Evolutionary conservation across 352 stramenopile species (phyloP).

Genomic region (Phytophthora lateralis): DNA sequence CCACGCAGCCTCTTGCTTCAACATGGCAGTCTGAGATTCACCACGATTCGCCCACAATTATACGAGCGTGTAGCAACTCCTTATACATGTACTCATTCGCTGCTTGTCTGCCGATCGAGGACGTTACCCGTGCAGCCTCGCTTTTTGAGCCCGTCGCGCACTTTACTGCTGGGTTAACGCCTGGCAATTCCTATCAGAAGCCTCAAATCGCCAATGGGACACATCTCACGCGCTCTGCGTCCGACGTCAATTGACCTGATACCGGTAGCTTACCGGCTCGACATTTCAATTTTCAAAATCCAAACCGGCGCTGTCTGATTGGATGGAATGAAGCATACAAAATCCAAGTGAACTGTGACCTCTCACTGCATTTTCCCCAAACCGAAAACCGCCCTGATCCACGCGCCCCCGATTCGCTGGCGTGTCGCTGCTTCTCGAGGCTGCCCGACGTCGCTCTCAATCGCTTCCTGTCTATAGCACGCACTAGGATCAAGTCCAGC

Average conservation of each 20-base stretch:
- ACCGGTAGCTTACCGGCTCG: constrained; percentile 20
- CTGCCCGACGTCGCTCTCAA: not conserved
- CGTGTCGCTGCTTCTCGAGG: constrained; percentile 1
- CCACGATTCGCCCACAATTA: too few relatives aligned
- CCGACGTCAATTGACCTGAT: not conserved
- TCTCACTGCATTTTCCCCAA: constrained; percentile 20
- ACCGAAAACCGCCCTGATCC: constrained; percentile 9
- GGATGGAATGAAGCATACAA: constrained; percentile 30
- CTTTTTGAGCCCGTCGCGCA: too few relatives aligned
- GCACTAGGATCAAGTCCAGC: not conserved
- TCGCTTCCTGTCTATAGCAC: constrained; percentile 17
- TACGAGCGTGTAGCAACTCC: too few relatives aligned
- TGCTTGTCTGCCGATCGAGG: too few relatives aligned
- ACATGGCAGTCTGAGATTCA: not conserved
- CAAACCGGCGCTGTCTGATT: constrained; percentile 31
- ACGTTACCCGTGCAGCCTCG: too few relatives aligned
- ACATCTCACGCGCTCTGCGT: not conserved
- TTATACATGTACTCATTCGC: too few relatives aligned
- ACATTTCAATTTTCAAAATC: constrained; percentile 37
- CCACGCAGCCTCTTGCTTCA: not conserved
- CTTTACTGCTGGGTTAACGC: too few relatives aligned
- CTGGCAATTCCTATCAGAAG: too few relatives aligned
- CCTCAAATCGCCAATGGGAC: too few relatives aligned
- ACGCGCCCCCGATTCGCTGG: constrained; percentile 6
- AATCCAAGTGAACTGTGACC: constrained; percentile 27